Base-by-base conservation (phyloP, 768 basidiomycete genomes). In the Psilocybe cyanescens region DNA sequence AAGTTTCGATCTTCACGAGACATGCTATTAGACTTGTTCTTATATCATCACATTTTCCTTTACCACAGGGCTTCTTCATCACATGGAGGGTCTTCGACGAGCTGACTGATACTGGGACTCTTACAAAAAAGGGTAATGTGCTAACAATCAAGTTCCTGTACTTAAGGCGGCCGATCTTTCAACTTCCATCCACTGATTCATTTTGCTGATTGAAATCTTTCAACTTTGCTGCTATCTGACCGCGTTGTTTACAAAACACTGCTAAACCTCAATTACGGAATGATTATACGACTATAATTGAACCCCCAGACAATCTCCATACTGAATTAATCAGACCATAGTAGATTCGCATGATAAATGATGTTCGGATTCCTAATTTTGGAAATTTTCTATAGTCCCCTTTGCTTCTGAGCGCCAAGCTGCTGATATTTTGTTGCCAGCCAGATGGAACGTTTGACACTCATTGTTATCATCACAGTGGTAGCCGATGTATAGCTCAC, bases 351-450 rank as follows among this genome's bases (percentile, higher is more conserved):
- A 55, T 60, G 59, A 53, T 39, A 47, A 41, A 48, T 48, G 33
- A 55, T 55, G 59, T 41, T 55, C 54, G 33, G 28, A 35, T 54
- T 19, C 54, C 59, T 60, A 55, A 39, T 48, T 60, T 55, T 49
- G 47, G 53, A 30, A 28, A 2, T 39, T 49, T 37, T 60, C 33
- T 55, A 37, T 54, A 37, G 37, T 37, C 39, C 9, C 24, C 11
- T 48, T 55, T 48, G 33, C 47, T 49, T 55, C 54, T 60, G 35
- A 39, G 31, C 14, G 8, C 35, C 41, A 44, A 44, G 41, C 14
- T 16, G 41, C 41, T 37, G 51, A 53, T 35, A 53, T 53, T 53
- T 35, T 44, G 41, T 14, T 53, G 51, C 16, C 51, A 17, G n/a
- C n/a, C 6, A 17, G 16, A 35, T n/a, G 28, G 33, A 37, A 53